These are phyloP conservation scores for Zymoseptoria passerinii DNA, from an alignment of 2,329 filamentous ascomycete species.

Conservation along the genomic window DNA sequence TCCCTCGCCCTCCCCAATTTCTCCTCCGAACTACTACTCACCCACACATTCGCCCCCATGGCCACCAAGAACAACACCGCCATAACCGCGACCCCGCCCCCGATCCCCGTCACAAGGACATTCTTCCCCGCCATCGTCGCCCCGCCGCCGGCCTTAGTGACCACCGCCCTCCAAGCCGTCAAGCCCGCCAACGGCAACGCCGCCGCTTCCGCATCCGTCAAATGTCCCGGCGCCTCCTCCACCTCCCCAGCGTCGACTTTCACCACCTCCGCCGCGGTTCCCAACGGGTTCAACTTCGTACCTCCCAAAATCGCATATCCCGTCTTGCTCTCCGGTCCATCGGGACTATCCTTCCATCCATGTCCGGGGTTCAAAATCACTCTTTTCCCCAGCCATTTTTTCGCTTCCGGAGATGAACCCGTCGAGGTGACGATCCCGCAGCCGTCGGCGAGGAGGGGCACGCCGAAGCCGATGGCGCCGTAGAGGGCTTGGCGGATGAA, in stretches of 20 bases:
- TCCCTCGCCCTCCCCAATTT: constrained; percentile 66
- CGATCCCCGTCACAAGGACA: constrained; percentile 82
- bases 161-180: constrained; percentile 79
- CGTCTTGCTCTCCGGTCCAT: constrained; percentile 60
- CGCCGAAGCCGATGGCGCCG: constrained; percentile 70
- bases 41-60: constrained; percentile 67
- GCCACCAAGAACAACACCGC: constrained; percentile 71
- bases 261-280: constrained; percentile 68
- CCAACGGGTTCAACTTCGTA: constrained; percentile 54
- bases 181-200: constrained; percentile 77
- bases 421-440: constrained; percentile 62
- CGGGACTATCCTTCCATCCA: constrained; percentile 64
- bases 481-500: constrained; percentile 92
- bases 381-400: constrained; percentile 52
- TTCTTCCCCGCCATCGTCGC: constrained; percentile 59
- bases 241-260: constrained; percentile 63
- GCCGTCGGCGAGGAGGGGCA: constrained; percentile 76
- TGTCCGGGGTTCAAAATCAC: constrained; percentile 72
- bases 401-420: constrained; percentile 48
- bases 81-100: constrained; percentile 81
- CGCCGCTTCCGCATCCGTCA: constrained; percentile 66
- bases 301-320: constrained; percentile 61
- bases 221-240: constrained; percentile 65
- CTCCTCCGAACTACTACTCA: constrained; percentile 63
- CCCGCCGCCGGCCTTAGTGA: constrained; percentile 69